phyloP scores from a whole-genome alignment of 768 basidiomycete genomes.

The Coprinopsis marcescibilis region DNA sequence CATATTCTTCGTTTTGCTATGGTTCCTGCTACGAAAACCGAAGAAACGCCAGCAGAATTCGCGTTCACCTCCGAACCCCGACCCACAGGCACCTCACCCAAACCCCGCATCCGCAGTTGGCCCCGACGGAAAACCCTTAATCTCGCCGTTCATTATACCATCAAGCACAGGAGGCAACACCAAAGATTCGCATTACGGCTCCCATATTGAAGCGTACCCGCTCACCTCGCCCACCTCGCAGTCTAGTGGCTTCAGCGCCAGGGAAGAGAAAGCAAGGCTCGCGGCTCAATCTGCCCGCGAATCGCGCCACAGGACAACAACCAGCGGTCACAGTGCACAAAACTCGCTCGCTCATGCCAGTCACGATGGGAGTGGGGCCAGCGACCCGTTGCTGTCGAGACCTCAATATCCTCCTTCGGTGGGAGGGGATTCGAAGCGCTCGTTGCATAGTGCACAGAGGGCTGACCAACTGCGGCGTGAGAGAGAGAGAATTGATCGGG shows the following conservation, averaged over 20 bases:
- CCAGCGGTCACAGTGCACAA: not conserved
- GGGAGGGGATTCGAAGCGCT: not conserved
- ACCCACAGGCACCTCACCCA: not conserved
- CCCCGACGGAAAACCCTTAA: slow-evolving; percentile 3
- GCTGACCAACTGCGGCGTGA: slow-evolving; percentile 7
- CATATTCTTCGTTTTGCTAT: not conserved
- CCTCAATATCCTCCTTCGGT: not conserved
- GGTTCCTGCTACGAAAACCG: not conserved
- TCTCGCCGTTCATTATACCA: slow-evolving; percentile 7
- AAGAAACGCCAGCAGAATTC: not conserved
- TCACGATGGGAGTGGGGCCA: not conserved
- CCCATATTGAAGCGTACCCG: not conserved
- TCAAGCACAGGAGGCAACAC: not conserved
- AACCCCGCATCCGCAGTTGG: not conserved
- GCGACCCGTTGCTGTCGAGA: not conserved
- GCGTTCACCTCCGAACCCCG: not conserved
- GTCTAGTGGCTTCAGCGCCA: not conserved
- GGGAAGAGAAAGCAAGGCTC: not conserved
- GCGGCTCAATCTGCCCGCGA: not conserved
- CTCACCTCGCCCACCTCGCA: not conserved
- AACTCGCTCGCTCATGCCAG: not conserved
- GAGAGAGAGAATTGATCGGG: slow-evolving; percentile 5
- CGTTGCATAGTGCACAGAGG: not conserved
- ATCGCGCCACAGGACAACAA: not conserved
- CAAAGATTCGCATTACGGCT: not conserved